A percentile compares a stretch with the other conserved stretches of the same genome.
These are phyloP conservation scores for Helenozyma baotianmanensis DNA, from an alignment of 805 yeast species.

Conservation along the genomic window DNA sequence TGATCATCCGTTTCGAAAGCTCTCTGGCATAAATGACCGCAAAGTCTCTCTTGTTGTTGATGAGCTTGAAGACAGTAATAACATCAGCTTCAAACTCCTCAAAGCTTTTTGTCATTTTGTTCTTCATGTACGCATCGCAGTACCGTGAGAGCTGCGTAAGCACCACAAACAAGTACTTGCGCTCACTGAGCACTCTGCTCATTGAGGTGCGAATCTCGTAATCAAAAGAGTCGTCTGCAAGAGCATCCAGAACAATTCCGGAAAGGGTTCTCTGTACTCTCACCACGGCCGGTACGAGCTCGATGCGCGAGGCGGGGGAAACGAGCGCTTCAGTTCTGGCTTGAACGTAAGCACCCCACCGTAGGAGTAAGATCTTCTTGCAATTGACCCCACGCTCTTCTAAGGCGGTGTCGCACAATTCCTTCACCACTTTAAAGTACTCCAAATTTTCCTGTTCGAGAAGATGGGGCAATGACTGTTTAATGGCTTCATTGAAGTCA, in stretches of 20 bases:
- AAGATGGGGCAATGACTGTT: conserved; percentile 18
- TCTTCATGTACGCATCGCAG: conserved; percentile 28
- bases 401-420: conserved; percentile 16
- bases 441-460: conserved; percentile 3
- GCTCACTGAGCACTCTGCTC: conserved; percentile 14
- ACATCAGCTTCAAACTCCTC: conserved; percentile 16
- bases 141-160: conserved; percentile 25
- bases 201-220: conserved; percentile 31
- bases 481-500: conserved; percentile 20
- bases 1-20: conserved; percentile 33
- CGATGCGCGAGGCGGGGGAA: conserved; percentile 1
- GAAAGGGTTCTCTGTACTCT: conserved; percentile 11
- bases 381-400: conserved; percentile 20
- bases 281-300: conserved; percentile 11
- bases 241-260: conserved; percentile 4
- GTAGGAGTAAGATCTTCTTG: conserved; percentile 14
- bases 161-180: conserved; percentile 12
- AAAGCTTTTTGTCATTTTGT: conserved; percentile 10
- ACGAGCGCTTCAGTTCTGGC: neutral
- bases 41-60: conserved; percentile 32
- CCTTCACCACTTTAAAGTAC: conserved; percentile 2
- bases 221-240: conserved; percentile 19
- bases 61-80: conserved; percentile 26
- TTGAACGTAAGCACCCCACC: conserved; percentile 22
- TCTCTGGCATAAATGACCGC: conserved; percentile 28